phyloP scores from a whole-genome alignment of 495 filamentous ascomycete genomes.

The Ramalina peruviana region DNA sequence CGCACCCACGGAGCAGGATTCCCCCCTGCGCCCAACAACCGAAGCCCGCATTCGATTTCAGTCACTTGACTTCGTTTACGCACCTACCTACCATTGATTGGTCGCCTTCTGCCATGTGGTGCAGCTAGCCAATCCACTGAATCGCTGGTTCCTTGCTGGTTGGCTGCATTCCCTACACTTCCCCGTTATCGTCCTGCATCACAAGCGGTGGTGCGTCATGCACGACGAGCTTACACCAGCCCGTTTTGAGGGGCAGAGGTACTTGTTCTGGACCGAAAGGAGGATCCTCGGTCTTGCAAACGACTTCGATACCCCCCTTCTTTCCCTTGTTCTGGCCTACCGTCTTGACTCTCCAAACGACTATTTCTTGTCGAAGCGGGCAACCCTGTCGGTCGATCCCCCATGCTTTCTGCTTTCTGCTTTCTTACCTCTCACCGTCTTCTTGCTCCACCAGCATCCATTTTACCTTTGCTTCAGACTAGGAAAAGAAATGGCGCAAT shows the following conservation, averaged over 20 bases:
- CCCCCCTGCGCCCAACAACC: conserved; percentile 18
- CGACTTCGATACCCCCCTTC: too few species aligned
- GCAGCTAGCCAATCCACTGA: too few species aligned
- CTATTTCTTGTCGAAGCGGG: neutral
- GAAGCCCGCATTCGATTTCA: conserved; percentile 45
- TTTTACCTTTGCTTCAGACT: neutral
- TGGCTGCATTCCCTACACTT: conserved; percentile 3
- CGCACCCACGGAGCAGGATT: neutral
- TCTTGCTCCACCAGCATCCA: neutral
- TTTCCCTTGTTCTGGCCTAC: too few species aligned
- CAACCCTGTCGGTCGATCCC: neutral
- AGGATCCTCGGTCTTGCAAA: too few species aligned
- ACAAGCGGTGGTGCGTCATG: neutral
- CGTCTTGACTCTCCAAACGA: too few species aligned
- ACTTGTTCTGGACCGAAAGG: too few species aligned
- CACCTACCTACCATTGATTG: too few species aligned
- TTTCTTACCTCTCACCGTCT: neutral
- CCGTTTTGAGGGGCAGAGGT: neutral
- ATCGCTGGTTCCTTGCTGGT: too few species aligned
- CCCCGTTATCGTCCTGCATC: conserved; percentile 23
- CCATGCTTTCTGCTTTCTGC: conserved; percentile 4
- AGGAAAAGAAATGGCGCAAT: conserved; percentile 1
- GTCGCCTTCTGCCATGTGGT: neutral
- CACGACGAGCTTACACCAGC: neutral
- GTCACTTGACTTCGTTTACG: conserved; percentile 48